Evolutionary conservation across 345 rosid genomes (phyloP), one percentile per base, ranked within the genome.

Genomic region (Luvunga scandens): DNA sequence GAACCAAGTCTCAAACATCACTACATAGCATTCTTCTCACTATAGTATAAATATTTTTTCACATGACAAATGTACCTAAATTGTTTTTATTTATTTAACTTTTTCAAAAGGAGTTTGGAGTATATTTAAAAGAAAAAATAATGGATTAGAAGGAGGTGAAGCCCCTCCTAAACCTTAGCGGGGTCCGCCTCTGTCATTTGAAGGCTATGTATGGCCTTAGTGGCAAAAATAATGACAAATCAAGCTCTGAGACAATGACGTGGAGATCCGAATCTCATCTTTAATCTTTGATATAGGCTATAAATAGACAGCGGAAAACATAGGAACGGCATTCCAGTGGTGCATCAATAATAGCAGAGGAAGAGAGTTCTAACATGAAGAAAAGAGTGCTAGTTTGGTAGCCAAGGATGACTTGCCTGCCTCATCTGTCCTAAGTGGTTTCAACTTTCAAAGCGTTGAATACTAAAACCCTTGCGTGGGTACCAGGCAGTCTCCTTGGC

Each of bases 401-500:
- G 83, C 86, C 82, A 81, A 79, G 85, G 82, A 86, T 83, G 84
- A 83, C 85, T 79, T 83, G 86, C 88, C 36, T 60, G 50, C 88
- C 36, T 60, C 18, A 53, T 18, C 57, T 19, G 7, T 53, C 22
- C 22, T 1, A 53, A 18, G 57, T 53, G 57, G 57, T 18, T 53
- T 53, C 57, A 53, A 16, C 22, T 18, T 53, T 53, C 57, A 53
- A 16, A 16, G 18, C 22, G 50, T 45, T 45, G 50, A 45, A 13
- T 45, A 3, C 13, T 45, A 4, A 38, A 31, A 65, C 31, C 61
- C 57, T 39, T 45, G 55, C 13, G n/a, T 14, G 38, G 50, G 25
- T 67, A n/a, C 28, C 81, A 80, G 89, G 89, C 87, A 83, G 80
- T 80, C 88, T 73, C 78, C 87, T 83, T 71, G 83, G 83, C 86